Evolutionary conservation across 2,329 filamentous ascomycete species (phyloP).

Genomic region (Colletotrichum sp.): DNA sequence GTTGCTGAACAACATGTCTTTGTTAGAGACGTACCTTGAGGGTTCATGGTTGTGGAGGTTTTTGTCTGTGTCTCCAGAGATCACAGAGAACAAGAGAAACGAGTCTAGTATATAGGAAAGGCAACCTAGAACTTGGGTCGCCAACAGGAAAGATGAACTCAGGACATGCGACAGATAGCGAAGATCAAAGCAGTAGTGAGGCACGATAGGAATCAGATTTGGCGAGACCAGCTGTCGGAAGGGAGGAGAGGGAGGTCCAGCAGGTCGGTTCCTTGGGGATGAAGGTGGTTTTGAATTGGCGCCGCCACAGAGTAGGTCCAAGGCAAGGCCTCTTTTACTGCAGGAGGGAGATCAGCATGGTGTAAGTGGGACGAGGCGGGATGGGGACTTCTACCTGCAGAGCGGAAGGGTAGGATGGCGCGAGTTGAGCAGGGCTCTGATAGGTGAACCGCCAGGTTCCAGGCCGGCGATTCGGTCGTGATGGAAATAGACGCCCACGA

Average conservation of each 20-base stretch:
- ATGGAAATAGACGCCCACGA: constrained; percentile 51
- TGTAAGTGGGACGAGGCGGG: constrained; percentile 32
- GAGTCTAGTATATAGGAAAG: constrained; percentile 22
- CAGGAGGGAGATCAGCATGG: constrained; percentile 41
- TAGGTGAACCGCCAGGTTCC: constrained; percentile 48
- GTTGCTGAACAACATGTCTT: not conserved
- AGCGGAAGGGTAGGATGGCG: constrained; percentile 25
- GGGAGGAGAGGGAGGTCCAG: constrained; percentile 41
- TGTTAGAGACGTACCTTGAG: constrained; percentile 41
- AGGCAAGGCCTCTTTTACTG: constrained; percentile 27
- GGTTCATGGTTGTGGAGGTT: constrained; percentile 34
- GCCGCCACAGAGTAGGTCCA: constrained; percentile 27
- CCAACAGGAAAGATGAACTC: constrained; percentile 5
- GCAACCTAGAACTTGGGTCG: constrained; percentile 4
- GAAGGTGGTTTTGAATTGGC: constrained; percentile 58
- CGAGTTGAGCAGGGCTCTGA: constrained; percentile 38
- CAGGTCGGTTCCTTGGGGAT: constrained; percentile 42
- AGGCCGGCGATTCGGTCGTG: constrained; percentile 39
- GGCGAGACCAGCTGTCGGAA: constrained; percentile 63
- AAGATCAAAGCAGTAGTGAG: constrained; percentile 38
- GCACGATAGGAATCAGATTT: constrained; percentile 39
- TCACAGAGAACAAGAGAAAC: constrained; percentile 8
- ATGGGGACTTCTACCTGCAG: constrained; percentile 38
- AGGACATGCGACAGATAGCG: constrained; percentile 28
- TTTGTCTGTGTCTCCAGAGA: constrained; percentile 20